Conservation (phyloP, 1,284 basidiomycete species). For the Clitocybe nebularis region DNA sequence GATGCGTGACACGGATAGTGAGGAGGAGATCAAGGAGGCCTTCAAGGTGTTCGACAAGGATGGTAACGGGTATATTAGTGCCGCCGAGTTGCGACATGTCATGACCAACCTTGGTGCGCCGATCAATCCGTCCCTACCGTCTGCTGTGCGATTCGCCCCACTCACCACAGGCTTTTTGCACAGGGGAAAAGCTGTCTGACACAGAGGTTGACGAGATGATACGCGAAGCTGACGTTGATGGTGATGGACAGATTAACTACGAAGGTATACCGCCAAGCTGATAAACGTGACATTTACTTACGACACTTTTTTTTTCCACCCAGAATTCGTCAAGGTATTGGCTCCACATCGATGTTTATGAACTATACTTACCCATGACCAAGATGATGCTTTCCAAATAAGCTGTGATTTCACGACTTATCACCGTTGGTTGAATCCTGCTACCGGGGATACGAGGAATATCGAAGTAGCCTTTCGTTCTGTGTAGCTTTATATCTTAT, state of each 20-base stretch:
- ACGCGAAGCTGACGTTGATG: slow-evolving; percentile 94
- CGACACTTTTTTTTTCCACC: too few species aligned
- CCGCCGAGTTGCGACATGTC: slow-evolving; percentile 83
- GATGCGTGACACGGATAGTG: slow-evolving; percentile 89
- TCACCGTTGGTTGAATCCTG: too few species aligned
- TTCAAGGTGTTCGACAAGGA: slow-evolving; percentile 87
- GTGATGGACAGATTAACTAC: slow-evolving; percentile 88
- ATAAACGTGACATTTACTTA: slow-evolving; percentile 5
- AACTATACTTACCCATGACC: slow-evolving; percentile 1
- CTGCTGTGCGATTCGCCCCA: too few species aligned
- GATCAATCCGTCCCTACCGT: neutral
- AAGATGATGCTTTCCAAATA: slow-evolving; percentile 41
- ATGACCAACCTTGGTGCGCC: slow-evolving; percentile 87
- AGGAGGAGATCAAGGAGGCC: slow-evolving; percentile 75
- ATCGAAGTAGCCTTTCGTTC: slow-evolving; percentile 3
- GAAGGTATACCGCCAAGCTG: slow-evolving; percentile 48
- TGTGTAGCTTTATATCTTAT: slow-evolving; percentile 16
- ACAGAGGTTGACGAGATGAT: slow-evolving; percentile 98
- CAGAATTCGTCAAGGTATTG: slow-evolving; percentile 73
- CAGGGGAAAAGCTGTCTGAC: slow-evolving; percentile 90
- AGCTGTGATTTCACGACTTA: slow-evolving; percentile 8
- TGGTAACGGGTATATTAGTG: slow-evolving; percentile 77
- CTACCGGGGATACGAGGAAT: slow-evolving; percentile 1
- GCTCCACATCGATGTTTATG: too few species aligned
- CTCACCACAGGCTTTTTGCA: slow-evolving; percentile 4